Base-by-base conservation (phyloP, 805 yeast genomes). In the Myxozyma sirexii region DNA sequence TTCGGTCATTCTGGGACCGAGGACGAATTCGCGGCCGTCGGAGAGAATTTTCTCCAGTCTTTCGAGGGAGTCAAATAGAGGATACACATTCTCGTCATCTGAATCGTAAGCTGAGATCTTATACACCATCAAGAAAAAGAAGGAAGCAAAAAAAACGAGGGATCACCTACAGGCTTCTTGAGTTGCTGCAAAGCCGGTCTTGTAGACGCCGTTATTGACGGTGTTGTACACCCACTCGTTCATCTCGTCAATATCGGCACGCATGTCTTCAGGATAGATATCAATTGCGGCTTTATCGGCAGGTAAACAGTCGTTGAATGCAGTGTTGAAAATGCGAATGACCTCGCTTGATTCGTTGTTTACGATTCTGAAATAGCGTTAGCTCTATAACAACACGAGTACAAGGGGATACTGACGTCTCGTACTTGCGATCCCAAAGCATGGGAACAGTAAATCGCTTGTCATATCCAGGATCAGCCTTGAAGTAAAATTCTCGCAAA, bases 401-500 rank as follows among this genome's bases (percentile, higher is more conserved):
- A 15, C n/a, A 35, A 4, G 3, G 13, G 31, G 12, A 29, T 4
- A 46, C 58, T 24, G 42, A 58, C 1, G 96, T 88, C 59, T 84
- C 75, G 35, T 81, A 80, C 74, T 92, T 85, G 69, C 81, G 86
- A 74, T 93, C 98, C 96, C 96, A 93, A 67, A 93, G 79, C 10
- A 92, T 88, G 1, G 98, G 98, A 41, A 93, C 97, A 0, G 98
- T 92, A 71, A 84, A 88, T 64, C 97, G 80, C 6, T 93, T 96
- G 21, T 74, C 76, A 74, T 90, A 92, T 27, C 85, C 80, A 1
- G 92, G 86, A 55, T 89, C 79, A 3, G 89, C 90, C 73, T 84
- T 85, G 75, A 76, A 84, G 73, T 93, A 93, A 33, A 93, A 70
- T 66, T 93, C 87, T 31, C 85, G 79, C 52, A 92, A 63, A 66